phyloP scores from a whole-genome alignment of 805 yeast genomes.

The Alloascoidea hylecoeti region DNA sequence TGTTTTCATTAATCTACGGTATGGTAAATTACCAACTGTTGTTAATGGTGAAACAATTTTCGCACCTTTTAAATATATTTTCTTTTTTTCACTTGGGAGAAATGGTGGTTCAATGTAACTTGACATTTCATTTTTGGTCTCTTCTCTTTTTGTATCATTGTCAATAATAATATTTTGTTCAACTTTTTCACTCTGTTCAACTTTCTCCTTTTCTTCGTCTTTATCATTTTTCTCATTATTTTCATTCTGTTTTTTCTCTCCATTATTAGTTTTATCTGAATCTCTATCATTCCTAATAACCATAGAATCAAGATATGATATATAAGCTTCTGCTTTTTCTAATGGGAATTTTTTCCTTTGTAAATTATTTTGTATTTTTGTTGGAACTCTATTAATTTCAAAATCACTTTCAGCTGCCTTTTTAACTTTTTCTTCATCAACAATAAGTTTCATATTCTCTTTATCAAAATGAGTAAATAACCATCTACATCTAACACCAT shows the following conservation, averaged over 20 bases:
- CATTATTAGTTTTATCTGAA: too few relatives aligned
- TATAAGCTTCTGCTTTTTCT: slow-evolving; percentile 38
- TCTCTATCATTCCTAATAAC: too few relatives aligned
- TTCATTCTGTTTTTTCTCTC: slow-evolving; percentile 15
- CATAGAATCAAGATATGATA: slow-evolving; percentile 51
- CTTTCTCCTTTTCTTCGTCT: slow-evolving; percentile 21
- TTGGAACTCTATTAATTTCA: slow-evolving; percentile 52
- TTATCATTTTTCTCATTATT: slow-evolving; percentile 15
- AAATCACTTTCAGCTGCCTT: slow-evolving; percentile 20
- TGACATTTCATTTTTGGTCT: slow-evolving; percentile 15
- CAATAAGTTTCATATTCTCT: slow-evolving; percentile 28
- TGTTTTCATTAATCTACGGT: slow-evolving; percentile 79
- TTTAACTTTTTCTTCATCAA: slow-evolving; percentile 26
- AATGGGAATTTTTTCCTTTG: slow-evolving; percentile 53
- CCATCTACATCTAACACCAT: slow-evolving; percentile 91
- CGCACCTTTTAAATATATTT: slow-evolving; percentile 49
- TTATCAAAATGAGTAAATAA: slow-evolving; percentile 50
- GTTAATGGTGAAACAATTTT: slow-evolving; percentile 92
- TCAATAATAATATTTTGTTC: slow-evolving; percentile 6
- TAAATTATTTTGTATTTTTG: slow-evolving; percentile 29
- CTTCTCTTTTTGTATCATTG: slow-evolving; percentile 5
- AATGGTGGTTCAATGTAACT: slow-evolving; percentile 68
- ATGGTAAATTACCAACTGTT: slow-evolving; percentile 95
- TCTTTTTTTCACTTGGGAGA: slow-evolving; percentile 71
- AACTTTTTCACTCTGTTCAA: slow-evolving; percentile 13